These are phyloP conservation scores for Teratosphaeria pseudoeucalypti DNA, from an alignment of 2,329 filamentous ascomycete genomes.

Conservation along the genomic window DNA sequence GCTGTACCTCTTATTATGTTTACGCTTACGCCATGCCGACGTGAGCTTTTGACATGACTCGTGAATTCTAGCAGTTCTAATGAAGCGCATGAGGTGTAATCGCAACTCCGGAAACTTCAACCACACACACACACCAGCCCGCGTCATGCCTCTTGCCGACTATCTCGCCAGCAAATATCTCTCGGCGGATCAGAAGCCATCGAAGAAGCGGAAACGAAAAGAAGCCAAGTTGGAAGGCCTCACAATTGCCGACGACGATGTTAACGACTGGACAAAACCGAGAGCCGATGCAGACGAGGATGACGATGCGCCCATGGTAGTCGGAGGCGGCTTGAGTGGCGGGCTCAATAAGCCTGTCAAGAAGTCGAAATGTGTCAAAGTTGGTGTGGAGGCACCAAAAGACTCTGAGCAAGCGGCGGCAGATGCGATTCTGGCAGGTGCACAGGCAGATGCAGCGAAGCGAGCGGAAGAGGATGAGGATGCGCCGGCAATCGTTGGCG, in stretches of 20 bases:
- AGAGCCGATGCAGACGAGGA: conserved; percentile 43
- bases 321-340: conserved; percentile 46
- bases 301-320: conserved; percentile 40
- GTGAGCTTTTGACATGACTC: neutral
- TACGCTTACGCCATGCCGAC: neutral
- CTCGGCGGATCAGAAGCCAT: conserved; percentile 49
- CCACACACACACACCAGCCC: neutral
- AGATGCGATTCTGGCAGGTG: conserved; percentile 28
- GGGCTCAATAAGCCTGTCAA: conserved; percentile 44
- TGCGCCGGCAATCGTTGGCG: conserved; percentile 42
- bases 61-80: neutral
- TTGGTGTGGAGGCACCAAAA: conserved; percentile 45
- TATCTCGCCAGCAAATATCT: conserved; percentile 93
- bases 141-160: conserved; percentile 55
- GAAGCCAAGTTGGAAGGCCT: conserved; percentile 31
- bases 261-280: conserved; percentile 40
- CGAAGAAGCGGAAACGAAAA: conserved; percentile 44
- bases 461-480: conserved; percentile 25
- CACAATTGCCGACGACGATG: conserved; percentile 44
- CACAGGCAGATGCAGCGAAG: conserved; percentile 21
- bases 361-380: conserved; percentile 71
- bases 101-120: neutral
- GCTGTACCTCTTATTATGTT: too few relatives aligned
- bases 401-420: conserved; percentile 54
- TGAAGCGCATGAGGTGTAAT: neutral